Evolutionary conservation across 2,329 filamentous ascomycete genomes (phyloP), one percentile per base, ranked within the genome.

Genomic region (Arthrinium puccinioides): DNA sequence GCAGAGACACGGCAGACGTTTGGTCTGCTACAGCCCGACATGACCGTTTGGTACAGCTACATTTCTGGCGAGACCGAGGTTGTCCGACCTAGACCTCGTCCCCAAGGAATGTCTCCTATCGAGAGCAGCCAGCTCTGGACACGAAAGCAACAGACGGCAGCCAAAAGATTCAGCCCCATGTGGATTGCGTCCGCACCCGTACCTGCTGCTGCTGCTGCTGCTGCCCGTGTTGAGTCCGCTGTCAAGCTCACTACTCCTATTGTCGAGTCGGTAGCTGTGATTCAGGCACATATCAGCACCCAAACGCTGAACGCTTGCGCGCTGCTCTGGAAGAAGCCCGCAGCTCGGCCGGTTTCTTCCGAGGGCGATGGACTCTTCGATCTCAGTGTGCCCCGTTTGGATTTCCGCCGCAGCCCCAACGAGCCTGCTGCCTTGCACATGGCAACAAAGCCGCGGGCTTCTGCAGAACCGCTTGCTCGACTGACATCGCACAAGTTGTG

Each of bases 61-160:
- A 47, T 57, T 26, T 45, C 46, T 8, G 41, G 51, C 15, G 40
- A 49, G 16, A 47, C 43, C 14, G 51, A 42, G 38, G 41, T 50
- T 23, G 37, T 41, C 4, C 61, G 60, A 37, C 40, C 53, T 10
- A 53, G 55, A 32, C 45, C 50, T 9, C 54, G 51, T 23, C 45
- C 45, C 21, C 42, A 53, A 9, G 53, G 57, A 31, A 46, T 54
- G 10, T 41, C 46, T 13, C 38, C 47, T 11, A 53, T 69, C 24
- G 53, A 63, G 42, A 67, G 62, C 46, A 51, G 48, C 13, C 40
- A 54, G 5, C 46, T 68, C 27, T 68, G 65, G 65, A 39, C 23
- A 16, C 21, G 27, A 14, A 14, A 9, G 9, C 24, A 26, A 26
- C 24, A 9, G 9, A 26, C 24, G 24, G 9, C 9, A 26, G 9